A percentile compares a stretch with the other conserved stretches of the same genome.
Evolutionary conservation across 2,329 filamentous ascomycete genomes (phyloP).

Genomic region (Laburnicola sp.): DNA sequence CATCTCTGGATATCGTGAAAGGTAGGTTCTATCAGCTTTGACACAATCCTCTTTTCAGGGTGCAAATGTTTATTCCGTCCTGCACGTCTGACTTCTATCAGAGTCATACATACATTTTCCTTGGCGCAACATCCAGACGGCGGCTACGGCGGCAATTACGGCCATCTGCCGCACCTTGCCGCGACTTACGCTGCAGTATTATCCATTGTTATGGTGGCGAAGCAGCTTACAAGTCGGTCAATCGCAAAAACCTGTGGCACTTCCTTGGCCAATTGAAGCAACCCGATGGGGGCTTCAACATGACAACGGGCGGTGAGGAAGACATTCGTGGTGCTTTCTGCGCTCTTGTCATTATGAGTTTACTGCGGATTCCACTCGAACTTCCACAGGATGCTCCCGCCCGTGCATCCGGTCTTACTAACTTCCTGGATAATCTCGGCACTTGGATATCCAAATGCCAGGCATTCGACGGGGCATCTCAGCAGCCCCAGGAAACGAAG

Average conservation of each 20-base stretch:
- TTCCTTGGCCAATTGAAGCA: constrained; percentile 89
- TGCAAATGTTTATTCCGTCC: background rate
- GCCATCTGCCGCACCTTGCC: constrained; percentile 85
- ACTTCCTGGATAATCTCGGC: constrained; percentile 72
- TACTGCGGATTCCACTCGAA: constrained; percentile 80
- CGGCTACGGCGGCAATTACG: constrained; percentile 92
- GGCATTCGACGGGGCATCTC: constrained; percentile 96
- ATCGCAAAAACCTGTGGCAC: constrained; percentile 84
- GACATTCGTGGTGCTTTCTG: constrained; percentile 95
- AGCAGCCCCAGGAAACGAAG: constrained; percentile 81
- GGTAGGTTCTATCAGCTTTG: constrained; percentile 46
- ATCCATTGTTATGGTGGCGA: constrained; percentile 73
- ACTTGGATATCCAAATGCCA: constrained; percentile 87
- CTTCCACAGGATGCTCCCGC: constrained; percentile 74
- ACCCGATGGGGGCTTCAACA: constrained; percentile 82
- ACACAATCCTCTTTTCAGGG: background rate
- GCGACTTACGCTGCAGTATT: constrained; percentile 85
- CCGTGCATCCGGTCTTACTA: constrained; percentile 62
- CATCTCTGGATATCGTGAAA: constrained; percentile 64
- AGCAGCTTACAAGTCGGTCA: constrained; percentile 72
- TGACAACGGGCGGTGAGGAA: constrained; percentile 84
- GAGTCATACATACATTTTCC: constrained; percentile 71
- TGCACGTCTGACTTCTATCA: constrained; percentile 32
- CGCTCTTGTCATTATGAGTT: constrained; percentile 78
- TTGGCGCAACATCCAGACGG: constrained; percentile 81